Evolutionary conservation across 2,329 filamentous ascomycete species (phyloP).

Genomic region (Waltergamsia citrina): DNA sequence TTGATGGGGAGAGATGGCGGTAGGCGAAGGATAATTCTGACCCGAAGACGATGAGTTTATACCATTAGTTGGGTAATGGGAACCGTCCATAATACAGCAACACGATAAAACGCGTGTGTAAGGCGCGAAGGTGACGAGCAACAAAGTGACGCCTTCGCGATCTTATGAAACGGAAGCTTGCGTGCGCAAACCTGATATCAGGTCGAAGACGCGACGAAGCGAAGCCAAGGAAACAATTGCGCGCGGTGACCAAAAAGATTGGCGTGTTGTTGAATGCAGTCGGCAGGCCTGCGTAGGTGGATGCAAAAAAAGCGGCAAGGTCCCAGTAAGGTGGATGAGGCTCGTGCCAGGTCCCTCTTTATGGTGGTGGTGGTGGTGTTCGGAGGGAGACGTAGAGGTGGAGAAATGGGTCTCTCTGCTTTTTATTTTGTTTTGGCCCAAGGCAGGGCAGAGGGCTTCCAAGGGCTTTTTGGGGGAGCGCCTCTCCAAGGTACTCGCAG

Average conservation of each 20-base stretch:
- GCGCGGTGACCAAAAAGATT: not conserved
- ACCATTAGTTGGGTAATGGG: conserved; percentile 44
- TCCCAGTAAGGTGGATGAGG: conserved; percentile 28
- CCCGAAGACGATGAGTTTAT: conserved; percentile 43
- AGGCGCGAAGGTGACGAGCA: conserved; percentile 8
- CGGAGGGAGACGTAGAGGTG: conserved; percentile 34
- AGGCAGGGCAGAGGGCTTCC: not conserved
- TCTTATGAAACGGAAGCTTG: not conserved
- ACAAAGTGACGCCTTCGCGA: not conserved
- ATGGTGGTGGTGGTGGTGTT: conserved; percentile 28
- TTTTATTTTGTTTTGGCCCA: conserved; percentile 25
- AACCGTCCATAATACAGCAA: conserved; percentile 41
- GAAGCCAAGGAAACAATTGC: not conserved
- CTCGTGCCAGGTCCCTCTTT: conserved; percentile 26
- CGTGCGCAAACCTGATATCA: not conserved
- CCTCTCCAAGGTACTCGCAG: not conserved
- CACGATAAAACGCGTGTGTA: conserved; percentile 8
- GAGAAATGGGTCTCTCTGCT: conserved; percentile 33
- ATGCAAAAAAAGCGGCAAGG: conserved; percentile 13
- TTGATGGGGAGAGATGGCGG: conserved; percentile 41
- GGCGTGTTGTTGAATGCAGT: not conserved
- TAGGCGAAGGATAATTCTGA: conserved; percentile 40
- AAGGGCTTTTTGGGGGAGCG: not conserved
- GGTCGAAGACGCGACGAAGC: conserved; percentile 1
- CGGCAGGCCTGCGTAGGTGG: conserved; percentile 6